Conservation (phyloP, 345 rosid genomes). For the Murraya paniculata region DNA sequence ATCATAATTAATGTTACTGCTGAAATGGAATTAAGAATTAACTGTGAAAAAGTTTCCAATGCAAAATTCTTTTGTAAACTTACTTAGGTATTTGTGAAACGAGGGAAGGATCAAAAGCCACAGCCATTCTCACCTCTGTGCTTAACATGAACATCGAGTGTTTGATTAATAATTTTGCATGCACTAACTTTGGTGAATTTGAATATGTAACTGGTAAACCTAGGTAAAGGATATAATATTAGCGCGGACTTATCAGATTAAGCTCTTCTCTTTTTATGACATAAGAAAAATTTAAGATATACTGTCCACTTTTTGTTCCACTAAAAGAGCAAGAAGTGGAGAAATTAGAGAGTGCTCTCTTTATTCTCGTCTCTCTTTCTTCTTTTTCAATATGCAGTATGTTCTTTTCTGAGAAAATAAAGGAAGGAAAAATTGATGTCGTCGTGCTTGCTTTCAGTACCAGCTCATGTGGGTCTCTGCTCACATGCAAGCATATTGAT, state of each 20-base stretch:
- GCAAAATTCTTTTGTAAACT: not conserved
- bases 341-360: not conserved
- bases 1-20: constrained; percentile 2
- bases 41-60: constrained; percentile 17
- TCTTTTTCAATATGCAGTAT: not conserved
- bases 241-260: too few species aligned
- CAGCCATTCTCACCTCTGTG: not conserved
- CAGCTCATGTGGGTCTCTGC: constrained; percentile 17
- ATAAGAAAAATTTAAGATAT: too few species aligned
- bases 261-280: too few species aligned
- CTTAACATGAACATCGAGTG: too few species aligned
- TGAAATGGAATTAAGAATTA: not conserved
- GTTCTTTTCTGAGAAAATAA: not conserved
- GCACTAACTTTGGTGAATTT: too few species aligned
- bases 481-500: constrained; percentile 12
- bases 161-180: too few species aligned
- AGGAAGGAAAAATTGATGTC: not conserved
- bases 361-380: not conserved
- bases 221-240: too few species aligned
- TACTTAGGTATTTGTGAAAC: constrained; percentile 2
- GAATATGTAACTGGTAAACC: too few species aligned
- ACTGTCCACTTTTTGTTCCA: too few species aligned
- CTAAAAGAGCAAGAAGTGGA: not conserved
- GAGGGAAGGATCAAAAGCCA: constrained; percentile 8
- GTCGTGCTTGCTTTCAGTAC: not conserved